Percentiles rank a stretch among this genome's conserved stretches.
Evolutionary conservation across 495 filamentous ascomycete species (phyloP).

Genomic region (Annulohypoxylon nitens): DNA sequence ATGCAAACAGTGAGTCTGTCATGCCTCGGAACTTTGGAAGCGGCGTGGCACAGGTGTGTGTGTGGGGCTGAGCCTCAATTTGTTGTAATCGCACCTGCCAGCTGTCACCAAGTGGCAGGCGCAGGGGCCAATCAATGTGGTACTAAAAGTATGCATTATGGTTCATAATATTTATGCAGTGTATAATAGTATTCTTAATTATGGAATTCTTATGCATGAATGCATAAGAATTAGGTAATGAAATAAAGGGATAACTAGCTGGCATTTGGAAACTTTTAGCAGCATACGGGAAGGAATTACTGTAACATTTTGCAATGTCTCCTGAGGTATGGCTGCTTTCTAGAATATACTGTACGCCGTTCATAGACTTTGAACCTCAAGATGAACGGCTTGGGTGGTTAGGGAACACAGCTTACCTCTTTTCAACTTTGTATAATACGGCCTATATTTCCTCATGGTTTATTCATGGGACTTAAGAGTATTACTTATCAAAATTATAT

Average conservation of each 20-base stretch:
- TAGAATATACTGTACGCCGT: too few species aligned
- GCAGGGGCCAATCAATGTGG: not conserved
- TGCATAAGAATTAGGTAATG: not conserved
- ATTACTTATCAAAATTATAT: too few species aligned
- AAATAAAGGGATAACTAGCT: not conserved
- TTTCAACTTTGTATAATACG: too few species aligned
- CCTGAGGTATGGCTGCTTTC: too few species aligned
- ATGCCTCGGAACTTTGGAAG: not conserved
- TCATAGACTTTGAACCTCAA: too few species aligned
- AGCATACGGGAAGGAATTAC: not conserved
- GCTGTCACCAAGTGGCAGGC: not conserved
- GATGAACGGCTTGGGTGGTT: too few species aligned
- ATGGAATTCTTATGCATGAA: not conserved
- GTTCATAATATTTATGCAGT: not conserved
- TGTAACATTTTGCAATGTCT: too few species aligned
- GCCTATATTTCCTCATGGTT: too few species aligned
- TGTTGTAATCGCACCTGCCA: not conserved
- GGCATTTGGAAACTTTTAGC: too few species aligned
- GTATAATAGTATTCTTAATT: not conserved
- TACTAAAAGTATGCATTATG: not conserved
- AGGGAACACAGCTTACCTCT: too few species aligned
- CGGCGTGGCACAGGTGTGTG: not conserved
- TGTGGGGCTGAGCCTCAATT: constrained; percentile 7
- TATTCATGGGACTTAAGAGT: too few species aligned
- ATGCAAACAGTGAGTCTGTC: not conserved